These are phyloP conservation scores for Leucaena leucocephala DNA, from an alignment of 306 rosid species.

Conservation along the genomic window DNA sequence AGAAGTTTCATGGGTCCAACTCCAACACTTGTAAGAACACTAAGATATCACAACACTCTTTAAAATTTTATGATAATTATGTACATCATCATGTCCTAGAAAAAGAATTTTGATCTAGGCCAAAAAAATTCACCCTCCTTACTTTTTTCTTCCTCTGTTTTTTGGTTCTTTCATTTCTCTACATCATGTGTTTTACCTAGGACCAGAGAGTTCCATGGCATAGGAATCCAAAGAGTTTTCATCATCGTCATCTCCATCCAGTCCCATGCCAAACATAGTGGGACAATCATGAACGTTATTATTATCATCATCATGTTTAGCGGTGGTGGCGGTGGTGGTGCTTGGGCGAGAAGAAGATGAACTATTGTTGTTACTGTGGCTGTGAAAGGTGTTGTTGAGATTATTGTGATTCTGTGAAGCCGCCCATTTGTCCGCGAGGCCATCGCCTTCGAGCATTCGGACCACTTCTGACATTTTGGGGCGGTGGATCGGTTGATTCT, in stretches of 20 bases:
- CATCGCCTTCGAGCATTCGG: conserved; percentile 97
- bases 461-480: conserved; percentile 99
- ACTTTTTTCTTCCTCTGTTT: neutral
- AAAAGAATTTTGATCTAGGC: conserved; percentile 31
- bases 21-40: neutral
- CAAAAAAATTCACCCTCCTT: neutral
- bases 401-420: conserved; percentile 65
- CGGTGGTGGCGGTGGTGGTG: conserved; percentile 27
- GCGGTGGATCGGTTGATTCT: conserved; percentile 81
- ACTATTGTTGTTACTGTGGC: conserved; percentile 53
- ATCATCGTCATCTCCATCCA: conserved; percentile 89
- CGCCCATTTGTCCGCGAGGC: conserved; percentile 96
- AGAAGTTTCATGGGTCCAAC: neutral
- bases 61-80: conserved; percentile 27
- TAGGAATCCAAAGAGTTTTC: conserved; percentile 91
- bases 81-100: conserved; percentile 28
- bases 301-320: conserved; percentile 56
- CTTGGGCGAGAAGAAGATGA: conserved; percentile 45
- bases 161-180: neutral
- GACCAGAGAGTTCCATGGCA: conserved; percentile 99
- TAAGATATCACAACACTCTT: neutral
- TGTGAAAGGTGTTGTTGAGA: conserved; percentile 50
- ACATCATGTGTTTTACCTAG: conserved; percentile 54
- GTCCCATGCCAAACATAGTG: conserved; percentile 62
- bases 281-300: conserved; percentile 63